Evolutionary conservation across 495 filamentous ascomycete species (phyloP).

Genomic region (Xylaria nigripes): DNA sequence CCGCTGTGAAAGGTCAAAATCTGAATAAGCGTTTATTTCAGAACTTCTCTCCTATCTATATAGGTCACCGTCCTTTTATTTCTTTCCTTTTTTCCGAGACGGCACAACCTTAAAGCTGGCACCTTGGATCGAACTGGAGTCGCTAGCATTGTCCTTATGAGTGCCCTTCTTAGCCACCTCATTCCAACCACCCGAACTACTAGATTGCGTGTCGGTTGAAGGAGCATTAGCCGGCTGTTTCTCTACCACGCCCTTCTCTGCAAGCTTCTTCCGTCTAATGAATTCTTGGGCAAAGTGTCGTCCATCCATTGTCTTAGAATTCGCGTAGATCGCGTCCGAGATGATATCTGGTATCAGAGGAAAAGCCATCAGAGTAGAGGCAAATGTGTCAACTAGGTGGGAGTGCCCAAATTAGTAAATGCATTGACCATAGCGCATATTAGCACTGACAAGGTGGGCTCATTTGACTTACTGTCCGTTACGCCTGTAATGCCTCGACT

Average conservation of each 20-base stretch:
- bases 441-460: slow-evolving; percentile 48
- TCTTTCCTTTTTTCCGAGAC: slow-evolving; percentile 87
- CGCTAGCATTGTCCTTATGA: slow-evolving; percentile 35
- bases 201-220: slow-evolving; percentile 39
- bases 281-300: slow-evolving; percentile 93
- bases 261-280: slow-evolving; percentile 81
- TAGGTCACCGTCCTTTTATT: slow-evolving; percentile 28
- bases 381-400: slow-evolving; percentile 66
- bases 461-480: slow-evolving; percentile 33
- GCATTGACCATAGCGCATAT: slow-evolving; percentile 40
- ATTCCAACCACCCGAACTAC: slow-evolving; percentile 71
- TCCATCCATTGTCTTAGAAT: slow-evolving; percentile 78
- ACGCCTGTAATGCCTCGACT: slow-evolving; percentile 42
- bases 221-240: slow-evolving; percentile 42
- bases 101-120: slow-evolving; percentile 81
- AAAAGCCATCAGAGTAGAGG: slow-evolving; percentile 61
- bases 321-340: slow-evolving; percentile 78
- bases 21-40: no score
- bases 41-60: background rate
- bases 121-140: slow-evolving; percentile 45
- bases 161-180: slow-evolving; percentile 91
- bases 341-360: slow-evolving; percentile 73
- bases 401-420: background rate
- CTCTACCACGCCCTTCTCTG: slow-evolving; percentile 77
- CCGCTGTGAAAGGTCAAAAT: no score